Evolutionary conservation across 1,284 basidiomycete species (phyloP).

Genomic region (Leccinum subrobustum): DNA sequence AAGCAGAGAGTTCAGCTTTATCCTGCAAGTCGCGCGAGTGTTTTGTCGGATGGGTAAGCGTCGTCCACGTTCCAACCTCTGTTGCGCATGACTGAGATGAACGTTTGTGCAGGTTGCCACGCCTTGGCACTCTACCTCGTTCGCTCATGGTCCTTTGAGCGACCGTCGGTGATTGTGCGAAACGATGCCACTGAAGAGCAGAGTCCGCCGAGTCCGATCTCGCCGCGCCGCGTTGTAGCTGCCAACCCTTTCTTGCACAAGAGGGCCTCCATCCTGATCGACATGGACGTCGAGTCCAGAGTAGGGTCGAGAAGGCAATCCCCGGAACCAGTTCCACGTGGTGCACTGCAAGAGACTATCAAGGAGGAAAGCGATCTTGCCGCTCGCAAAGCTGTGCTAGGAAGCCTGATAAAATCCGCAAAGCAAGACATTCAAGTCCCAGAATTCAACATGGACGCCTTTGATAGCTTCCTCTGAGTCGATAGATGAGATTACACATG

Average conservation of each 20-base stretch:
- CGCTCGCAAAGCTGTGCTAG: constrained; percentile 72
- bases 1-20: constrained; percentile 88
- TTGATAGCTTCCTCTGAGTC: constrained; percentile 20
- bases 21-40: constrained; percentile 81
- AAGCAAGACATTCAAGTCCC: constrained; percentile 83
- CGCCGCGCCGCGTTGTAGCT: constrained; percentile 49
- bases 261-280: constrained; percentile 76
- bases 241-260: constrained; percentile 54
- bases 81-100: constrained; percentile 5
- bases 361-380: constrained; percentile 56
- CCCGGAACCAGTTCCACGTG: constrained; percentile 34
- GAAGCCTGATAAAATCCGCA: constrained; percentile 84
- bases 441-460: constrained; percentile 84
- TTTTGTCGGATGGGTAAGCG: constrained; percentile 88
- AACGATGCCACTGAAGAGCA: not conserved
- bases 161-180: constrained; percentile 49
- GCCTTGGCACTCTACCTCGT: constrained; percentile 84
- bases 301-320: constrained; percentile 59
- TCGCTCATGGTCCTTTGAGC: constrained; percentile 87
- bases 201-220: constrained; percentile 41
- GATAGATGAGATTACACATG: constrained; percentile 1
- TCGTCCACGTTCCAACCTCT: not conserved
- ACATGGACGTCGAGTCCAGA: constrained; percentile 76
- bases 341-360: constrained; percentile 32
- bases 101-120: constrained; percentile 74